phyloP scores from a whole-genome alignment of 176 grass and related monocot species.

The Musa acuminata region DNA sequence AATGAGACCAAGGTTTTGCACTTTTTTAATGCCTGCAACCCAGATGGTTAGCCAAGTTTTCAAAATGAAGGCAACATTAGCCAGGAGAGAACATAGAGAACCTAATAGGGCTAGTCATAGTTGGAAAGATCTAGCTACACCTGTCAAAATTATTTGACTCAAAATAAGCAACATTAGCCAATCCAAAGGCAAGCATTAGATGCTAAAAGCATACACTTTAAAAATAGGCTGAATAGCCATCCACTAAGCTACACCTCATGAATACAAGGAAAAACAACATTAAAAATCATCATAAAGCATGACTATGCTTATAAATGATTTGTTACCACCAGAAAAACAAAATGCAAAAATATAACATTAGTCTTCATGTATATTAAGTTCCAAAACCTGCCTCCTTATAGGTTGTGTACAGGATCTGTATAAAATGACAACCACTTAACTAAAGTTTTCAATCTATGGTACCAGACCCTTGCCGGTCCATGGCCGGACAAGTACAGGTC shows the following conservation, averaged over 20 bases:
- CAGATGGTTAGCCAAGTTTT: background rate
- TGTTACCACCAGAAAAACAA: background rate
- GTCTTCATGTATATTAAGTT: background rate
- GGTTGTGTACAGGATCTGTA: background rate
- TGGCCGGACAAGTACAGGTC: too few species aligned
- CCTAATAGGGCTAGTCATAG: background rate
- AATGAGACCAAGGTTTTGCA: background rate
- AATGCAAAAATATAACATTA: background rate
- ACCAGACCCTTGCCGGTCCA: too few species aligned
- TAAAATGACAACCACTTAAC: background rate
- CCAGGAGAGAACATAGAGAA: background rate
- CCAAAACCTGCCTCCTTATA: background rate
- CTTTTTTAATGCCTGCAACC: background rate
- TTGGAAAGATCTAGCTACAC: background rate
- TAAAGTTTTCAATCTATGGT: too few species aligned
- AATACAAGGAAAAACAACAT: background rate
- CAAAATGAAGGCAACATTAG: background rate
- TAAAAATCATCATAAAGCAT: background rate
- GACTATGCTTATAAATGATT: background rate
- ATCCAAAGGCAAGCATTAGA: background rate
- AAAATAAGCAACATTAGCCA: background rate
- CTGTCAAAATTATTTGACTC: background rate
- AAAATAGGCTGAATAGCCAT: background rate
- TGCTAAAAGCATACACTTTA: background rate
- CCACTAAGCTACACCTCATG: too few species aligned